These are phyloP conservation scores for Termitomyces sp. DNA, from an alignment of 768 basidiomycete genomes.

Conservation along the genomic window DNA sequence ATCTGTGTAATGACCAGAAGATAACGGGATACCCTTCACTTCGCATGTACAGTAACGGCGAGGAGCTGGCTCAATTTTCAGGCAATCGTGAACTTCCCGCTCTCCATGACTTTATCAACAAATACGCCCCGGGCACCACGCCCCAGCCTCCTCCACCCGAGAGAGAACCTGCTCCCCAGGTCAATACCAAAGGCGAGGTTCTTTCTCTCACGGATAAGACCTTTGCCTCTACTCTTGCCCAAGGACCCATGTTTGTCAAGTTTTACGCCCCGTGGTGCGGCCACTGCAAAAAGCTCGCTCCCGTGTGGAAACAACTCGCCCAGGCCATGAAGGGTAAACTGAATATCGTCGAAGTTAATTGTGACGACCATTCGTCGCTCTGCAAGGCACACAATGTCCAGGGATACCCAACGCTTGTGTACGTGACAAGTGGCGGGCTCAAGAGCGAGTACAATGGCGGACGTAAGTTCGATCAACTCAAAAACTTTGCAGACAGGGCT, in stretches of 20 bases:
- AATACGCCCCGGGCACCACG: conserved; percentile 25
- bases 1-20: conserved; percentile 69
- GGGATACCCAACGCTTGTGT: conserved; percentile 83
- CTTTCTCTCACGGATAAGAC: conserved; percentile 29
- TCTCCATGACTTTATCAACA: conserved; percentile 53
- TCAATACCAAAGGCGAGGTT: conserved; percentile 37
- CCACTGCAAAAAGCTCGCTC: conserved; percentile 94
- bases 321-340: conserved; percentile 63
- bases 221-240: conserved; percentile 34
- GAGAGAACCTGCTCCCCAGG: no score
- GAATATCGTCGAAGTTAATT: conserved; percentile 84
- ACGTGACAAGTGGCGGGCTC: conserved; percentile 53
- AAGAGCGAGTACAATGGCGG: conserved; percentile 75
- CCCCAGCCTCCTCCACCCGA: no score
- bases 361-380: conserved; percentile 66
- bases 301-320: conserved; percentile 76
- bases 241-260: conserved; percentile 47
- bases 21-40: conserved; percentile 24
- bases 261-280: conserved; percentile 98
- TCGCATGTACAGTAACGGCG: conserved; percentile 67
- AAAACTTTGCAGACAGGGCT: conserved; percentile 73
- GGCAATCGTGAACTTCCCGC: conserved; percentile 50
- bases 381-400: conserved; percentile 66
- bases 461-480: conserved; percentile 67
- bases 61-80: conserved; percentile 53